These are phyloP conservation scores for Sporisorium reilianum DNA, from an alignment of 1,284 basidiomycete genomes.

Conservation along the genomic window DNA sequence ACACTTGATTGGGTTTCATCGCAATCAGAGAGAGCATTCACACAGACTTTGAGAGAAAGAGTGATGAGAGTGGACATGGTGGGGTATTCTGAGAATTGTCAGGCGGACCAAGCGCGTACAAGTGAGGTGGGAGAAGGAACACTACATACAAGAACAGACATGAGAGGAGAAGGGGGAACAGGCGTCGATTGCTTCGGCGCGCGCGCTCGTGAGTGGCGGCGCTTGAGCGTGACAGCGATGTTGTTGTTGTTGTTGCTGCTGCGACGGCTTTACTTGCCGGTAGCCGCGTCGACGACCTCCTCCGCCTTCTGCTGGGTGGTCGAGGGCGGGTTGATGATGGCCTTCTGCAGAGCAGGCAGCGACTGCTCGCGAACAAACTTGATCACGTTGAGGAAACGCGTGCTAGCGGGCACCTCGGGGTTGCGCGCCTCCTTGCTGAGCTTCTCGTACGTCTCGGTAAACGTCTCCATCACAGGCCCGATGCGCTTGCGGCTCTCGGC, in stretches of 20 bases:
- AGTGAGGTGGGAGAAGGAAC: background rate
- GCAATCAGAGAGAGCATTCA: background rate
- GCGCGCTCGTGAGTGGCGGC: background rate
- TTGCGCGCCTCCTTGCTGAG: constrained; percentile 64
- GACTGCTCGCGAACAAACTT: constrained; percentile 63
- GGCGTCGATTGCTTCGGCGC: too few species aligned
- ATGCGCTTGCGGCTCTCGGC: constrained; percentile 65
- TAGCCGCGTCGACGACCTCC: constrained; percentile 10
- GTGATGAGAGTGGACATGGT: background rate
- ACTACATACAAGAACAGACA: constrained; percentile 8
- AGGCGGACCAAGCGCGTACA: constrained; percentile 10
- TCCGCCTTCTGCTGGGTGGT: constrained; percentile 22
- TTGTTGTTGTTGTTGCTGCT: background rate
- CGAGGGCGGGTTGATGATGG: constrained; percentile 44
- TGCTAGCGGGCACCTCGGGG: constrained; percentile 53
- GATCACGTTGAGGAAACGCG: constrained; percentile 60
- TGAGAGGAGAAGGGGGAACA: background rate
- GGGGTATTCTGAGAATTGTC: constrained; percentile 43
- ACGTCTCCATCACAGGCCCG: constrained; percentile 62
- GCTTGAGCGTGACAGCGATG: background rate
- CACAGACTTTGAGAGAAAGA: background rate
- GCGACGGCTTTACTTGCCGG: constrained; percentile 17
- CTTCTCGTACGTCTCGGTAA: constrained; percentile 63
- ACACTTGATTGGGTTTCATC: background rate
- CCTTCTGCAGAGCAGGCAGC: constrained; percentile 66